A percentile compares a stretch with the other conserved stretches of the same genome.
phyloP scores from a whole-genome alignment of 140 eudicot species.

The Bidens hawaiensis region DNA sequence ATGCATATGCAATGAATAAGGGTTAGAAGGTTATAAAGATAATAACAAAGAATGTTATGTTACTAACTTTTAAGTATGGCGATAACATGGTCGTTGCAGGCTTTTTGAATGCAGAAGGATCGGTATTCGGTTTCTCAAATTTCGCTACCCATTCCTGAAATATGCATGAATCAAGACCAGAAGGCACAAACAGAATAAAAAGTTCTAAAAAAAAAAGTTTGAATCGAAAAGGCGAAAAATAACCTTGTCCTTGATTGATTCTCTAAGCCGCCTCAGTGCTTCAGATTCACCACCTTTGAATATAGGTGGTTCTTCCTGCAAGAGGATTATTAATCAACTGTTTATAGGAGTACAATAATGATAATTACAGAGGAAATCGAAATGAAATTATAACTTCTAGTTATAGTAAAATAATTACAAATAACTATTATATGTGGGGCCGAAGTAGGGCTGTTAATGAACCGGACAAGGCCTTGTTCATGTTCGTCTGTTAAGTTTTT shows the following conservation, averaged over 20 bases:
- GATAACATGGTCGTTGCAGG: slow-evolving; percentile 87
- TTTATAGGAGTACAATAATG: neutral
- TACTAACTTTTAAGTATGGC: slow-evolving; percentile 66
- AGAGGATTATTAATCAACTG: neutral
- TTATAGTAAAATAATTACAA: no score
- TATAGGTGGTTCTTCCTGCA: slow-evolving; percentile 55
- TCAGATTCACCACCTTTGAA: slow-evolving; percentile 89
- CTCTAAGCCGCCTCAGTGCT: slow-evolving; percentile 70
- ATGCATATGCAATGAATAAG: slow-evolving; percentile 20
- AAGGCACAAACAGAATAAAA: neutral
- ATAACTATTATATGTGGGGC: no score
- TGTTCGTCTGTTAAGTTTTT: no score
- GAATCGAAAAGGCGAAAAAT: neutral
- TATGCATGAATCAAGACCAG: slow-evolving; percentile 5
- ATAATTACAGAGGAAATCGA: neutral
- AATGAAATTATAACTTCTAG: no score
- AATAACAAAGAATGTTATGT: slow-evolving; percentile 10
- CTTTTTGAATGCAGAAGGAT: slow-evolving; percentile 69
- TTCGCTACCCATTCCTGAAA: slow-evolving; percentile 89
- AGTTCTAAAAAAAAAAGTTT: neutral
- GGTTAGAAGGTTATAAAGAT: slow-evolving; percentile 21
- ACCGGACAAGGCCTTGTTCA: no score
- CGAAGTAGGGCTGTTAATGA: no score
- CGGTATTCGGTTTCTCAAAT: slow-evolving; percentile 90
- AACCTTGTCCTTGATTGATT: slow-evolving; percentile 61